Evolutionary conservation across 2,329 filamentous ascomycete genomes (phyloP).

Genomic region (Monilinia aucupariae): DNA sequence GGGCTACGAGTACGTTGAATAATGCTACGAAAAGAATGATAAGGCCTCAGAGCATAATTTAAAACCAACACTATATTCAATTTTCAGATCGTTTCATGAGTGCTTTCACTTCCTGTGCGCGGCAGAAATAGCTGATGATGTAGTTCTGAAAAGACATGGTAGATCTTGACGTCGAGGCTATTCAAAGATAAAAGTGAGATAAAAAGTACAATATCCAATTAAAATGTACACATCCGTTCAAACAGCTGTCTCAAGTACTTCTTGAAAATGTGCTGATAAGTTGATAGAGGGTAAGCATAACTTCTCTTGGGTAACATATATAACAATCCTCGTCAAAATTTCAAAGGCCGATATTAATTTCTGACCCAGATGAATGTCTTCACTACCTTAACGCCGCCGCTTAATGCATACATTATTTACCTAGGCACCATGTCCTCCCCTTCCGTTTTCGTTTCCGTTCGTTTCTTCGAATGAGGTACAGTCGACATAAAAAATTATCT

Average conservation of each 20-base stretch:
- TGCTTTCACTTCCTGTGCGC: too few relatives aligned
- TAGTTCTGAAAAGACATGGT: neutral
- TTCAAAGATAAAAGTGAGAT: neutral
- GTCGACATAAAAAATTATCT: constrained; percentile 18
- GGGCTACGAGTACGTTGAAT: too few relatives aligned
- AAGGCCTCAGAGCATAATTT: too few relatives aligned
- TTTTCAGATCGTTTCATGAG: too few relatives aligned
- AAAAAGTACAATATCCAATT: neutral
- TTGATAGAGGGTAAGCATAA: neutral
- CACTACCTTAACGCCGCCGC: constrained; percentile 14
- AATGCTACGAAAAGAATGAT: too few relatives aligned
- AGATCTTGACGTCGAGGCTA: neutral
- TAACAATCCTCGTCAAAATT: neutral
- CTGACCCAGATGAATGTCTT: constrained; percentile 1
- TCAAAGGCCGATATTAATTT: neutral
- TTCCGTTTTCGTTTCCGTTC: neutral
- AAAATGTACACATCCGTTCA: neutral
- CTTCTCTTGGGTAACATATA: neutral
- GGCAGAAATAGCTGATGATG: too few relatives aligned
- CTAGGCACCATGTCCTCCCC: constrained; percentile 1
- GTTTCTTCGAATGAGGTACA: constrained; percentile 3
- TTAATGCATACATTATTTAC: constrained; percentile 17
- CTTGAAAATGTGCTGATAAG: neutral
- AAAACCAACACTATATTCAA: too few relatives aligned
- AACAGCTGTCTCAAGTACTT: neutral